A percentile compares a stretch with the other conserved stretches of the same genome.
These are phyloP conservation scores for Chalciporus sp. DNA, from an alignment of 1,284 basidiomycete genomes.

Conservation along the genomic window DNA sequence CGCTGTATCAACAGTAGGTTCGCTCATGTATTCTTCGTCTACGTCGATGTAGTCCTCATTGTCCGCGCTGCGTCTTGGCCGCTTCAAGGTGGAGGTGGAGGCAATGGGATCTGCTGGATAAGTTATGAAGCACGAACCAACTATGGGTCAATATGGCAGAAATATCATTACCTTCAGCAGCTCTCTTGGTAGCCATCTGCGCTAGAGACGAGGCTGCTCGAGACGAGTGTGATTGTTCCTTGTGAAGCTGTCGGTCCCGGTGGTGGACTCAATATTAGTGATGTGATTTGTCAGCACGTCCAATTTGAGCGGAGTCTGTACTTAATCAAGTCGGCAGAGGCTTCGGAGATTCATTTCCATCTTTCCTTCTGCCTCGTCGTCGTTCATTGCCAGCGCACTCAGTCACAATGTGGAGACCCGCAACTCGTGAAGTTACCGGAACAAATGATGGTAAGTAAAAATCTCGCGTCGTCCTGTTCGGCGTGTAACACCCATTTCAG, in stretches of 20 bases:
- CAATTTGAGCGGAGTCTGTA: slow-evolving; percentile 38
- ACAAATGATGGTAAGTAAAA: slow-evolving; percentile 72
- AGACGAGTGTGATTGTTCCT: background rate
- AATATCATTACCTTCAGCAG: slow-evolving; percentile 28
- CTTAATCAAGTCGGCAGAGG: slow-evolving; percentile 16
- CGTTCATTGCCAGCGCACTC: slow-evolving; percentile 23
- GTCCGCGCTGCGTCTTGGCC: slow-evolving; percentile 48
- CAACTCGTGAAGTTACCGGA: slow-evolving; percentile 79
- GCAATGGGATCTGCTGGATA: slow-evolving; percentile 23
- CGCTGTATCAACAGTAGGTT: slow-evolving; percentile 53
- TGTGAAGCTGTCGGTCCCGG: background rate
- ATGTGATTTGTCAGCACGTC: slow-evolving; percentile 29
- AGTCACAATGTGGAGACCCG: slow-evolving; percentile 81
- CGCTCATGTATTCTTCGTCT: slow-evolving; percentile 52
- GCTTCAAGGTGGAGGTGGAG: slow-evolving; percentile 47
- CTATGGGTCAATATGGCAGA: background rate
- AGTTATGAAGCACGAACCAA: slow-evolving; percentile 1
- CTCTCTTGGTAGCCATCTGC: slow-evolving; percentile 31
- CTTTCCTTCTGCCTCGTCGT: slow-evolving; percentile 24
- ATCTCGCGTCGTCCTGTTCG: slow-evolving; percentile 10
- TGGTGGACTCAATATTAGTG: background rate
- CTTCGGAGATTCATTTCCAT: slow-evolving; percentile 39
- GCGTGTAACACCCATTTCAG: slow-evolving; percentile 37
- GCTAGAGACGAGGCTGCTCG: background rate
- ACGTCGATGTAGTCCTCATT: slow-evolving; percentile 57